These are phyloP conservation scores for Pseudogymnoascus destructans DNA, from an alignment of 2,329 filamentous ascomycete genomes.

Conservation along the genomic window DNA sequence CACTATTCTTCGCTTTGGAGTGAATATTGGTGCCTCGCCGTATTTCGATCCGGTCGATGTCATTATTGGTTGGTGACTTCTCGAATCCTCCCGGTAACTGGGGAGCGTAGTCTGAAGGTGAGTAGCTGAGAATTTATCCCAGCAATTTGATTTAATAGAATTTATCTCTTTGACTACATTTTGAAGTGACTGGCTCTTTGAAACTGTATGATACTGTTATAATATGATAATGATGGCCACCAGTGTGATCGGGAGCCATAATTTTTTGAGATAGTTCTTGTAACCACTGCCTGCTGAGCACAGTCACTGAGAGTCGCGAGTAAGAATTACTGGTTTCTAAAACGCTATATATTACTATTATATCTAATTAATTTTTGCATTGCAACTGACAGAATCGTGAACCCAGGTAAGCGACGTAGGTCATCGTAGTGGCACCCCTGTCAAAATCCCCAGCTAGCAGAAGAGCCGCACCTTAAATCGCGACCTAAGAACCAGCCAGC, in stretches of 20 bases:
- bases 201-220: background rate
- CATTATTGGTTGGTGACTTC: no score
- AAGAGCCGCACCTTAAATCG: slow-evolving; percentile 8
- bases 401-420: background rate
- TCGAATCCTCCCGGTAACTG: no score
- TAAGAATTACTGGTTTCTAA: background rate
- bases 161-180: background rate
- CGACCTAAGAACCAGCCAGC: background rate
- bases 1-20: background rate
- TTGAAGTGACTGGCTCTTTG: background rate
- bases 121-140: background rate
- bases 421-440: background rate
- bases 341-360: background rate
- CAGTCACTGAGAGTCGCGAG: background rate
- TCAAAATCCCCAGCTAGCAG: background rate
- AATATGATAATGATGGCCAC: background rate
- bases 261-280: background rate
- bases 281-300: background rate
- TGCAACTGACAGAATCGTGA: background rate
- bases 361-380: background rate
- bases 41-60: no score
- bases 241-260: background rate
- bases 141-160: background rate
- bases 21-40: background rate
- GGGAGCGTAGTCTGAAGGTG: no score